Evolutionary conservation across 2,329 filamentous ascomycete species (phyloP).

Genomic region (Claviceps fusiformis): DNA sequence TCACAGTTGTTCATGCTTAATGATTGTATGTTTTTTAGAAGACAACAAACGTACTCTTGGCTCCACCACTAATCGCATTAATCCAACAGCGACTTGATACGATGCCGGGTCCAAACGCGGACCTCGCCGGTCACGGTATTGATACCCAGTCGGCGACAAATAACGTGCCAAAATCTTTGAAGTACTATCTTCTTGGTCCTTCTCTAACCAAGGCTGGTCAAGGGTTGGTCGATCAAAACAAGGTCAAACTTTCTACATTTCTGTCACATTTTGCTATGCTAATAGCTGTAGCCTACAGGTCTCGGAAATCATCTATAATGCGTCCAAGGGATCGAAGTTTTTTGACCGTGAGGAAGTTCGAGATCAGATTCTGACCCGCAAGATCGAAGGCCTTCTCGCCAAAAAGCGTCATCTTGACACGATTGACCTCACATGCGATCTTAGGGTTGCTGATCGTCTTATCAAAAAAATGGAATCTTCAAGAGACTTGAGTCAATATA

Average conservation of each 20-base stretch:
- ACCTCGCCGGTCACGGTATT: background rate
- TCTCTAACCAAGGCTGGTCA: conserved; percentile 91
- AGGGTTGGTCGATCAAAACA: conserved; percentile 81
- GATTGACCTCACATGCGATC: conserved; percentile 58
- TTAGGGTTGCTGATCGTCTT: conserved; percentile 66
- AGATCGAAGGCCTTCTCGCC: conserved; percentile 66
- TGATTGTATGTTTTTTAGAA: too few species aligned
- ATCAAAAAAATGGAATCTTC: conserved; percentile 65
- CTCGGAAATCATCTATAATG: conserved; percentile 92
- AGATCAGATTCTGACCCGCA: conserved; percentile 70
- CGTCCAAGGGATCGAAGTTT: conserved; percentile 90
- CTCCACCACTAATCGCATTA: too few species aligned
- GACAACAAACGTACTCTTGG: too few species aligned
- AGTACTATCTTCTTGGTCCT: conserved; percentile 79
- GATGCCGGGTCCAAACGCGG: background rate
- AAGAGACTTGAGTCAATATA: conserved; percentile 68
- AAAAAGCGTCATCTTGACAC: conserved; percentile 65
- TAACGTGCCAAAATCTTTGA: conserved; percentile 45
- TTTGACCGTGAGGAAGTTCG: conserved; percentile 81
- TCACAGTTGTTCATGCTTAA: too few species aligned
- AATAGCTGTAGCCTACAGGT: conserved; percentile 37
- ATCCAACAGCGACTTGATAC: background rate
- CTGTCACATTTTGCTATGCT: background rate
- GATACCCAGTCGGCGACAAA: conserved; percentile 15
- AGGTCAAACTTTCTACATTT: conserved; percentile 35